These are phyloP conservation scores for Penicillium psychrosexuale DNA, from an alignment of 2,329 filamentous ascomycete species.

Conservation along the genomic window DNA sequence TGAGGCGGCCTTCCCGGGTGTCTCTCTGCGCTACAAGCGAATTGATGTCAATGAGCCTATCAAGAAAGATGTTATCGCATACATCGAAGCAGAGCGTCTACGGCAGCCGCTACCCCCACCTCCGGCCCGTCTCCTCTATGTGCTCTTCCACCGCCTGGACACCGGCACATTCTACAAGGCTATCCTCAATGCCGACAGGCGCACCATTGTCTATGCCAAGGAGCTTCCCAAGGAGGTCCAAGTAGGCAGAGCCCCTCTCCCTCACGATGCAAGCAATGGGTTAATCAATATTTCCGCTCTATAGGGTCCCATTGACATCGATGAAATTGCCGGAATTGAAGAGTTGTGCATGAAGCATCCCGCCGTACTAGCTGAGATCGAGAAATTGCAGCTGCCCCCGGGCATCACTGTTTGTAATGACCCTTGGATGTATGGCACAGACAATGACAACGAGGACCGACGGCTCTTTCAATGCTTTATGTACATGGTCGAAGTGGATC, in stretches of 20 bases:
- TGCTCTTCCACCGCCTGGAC: slow-evolving; percentile 47
- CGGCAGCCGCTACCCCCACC: slow-evolving; percentile 48
- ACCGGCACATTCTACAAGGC: slow-evolving; percentile 42
- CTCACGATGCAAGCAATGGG: background rate
- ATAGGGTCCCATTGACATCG: slow-evolving; percentile 58
- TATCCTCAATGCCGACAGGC: slow-evolving; percentile 42
- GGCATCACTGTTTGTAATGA: slow-evolving; percentile 57
- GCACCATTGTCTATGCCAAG: slow-evolving; percentile 35
- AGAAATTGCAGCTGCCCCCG: slow-evolving; percentile 57
- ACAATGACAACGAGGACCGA: slow-evolving; percentile 37
- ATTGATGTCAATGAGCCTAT: slow-evolving; percentile 64
- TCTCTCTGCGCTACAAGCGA: slow-evolving; percentile 57
- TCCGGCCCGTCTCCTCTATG: slow-evolving; percentile 54
- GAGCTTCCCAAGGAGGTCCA: slow-evolving; percentile 48
- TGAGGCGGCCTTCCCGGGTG: slow-evolving; percentile 35
- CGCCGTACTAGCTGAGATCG: slow-evolving; percentile 56
- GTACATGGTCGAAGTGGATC: slow-evolving; percentile 36
- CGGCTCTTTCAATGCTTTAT: slow-evolving; percentile 43
- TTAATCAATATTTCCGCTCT: slow-evolving; percentile 54
- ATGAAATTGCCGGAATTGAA: slow-evolving; percentile 59
- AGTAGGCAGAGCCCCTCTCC: slow-evolving; percentile 28
- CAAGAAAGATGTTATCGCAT: slow-evolving; percentile 57
- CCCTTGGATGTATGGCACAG: slow-evolving; percentile 66
- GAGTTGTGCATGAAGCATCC: slow-evolving; percentile 54
- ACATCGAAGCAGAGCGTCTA: slow-evolving; percentile 61